Evolutionary conservation across 2,329 filamentous ascomycete genomes (phyloP).

Genomic region (Neofusicoccum kwambonambiense): DNA sequence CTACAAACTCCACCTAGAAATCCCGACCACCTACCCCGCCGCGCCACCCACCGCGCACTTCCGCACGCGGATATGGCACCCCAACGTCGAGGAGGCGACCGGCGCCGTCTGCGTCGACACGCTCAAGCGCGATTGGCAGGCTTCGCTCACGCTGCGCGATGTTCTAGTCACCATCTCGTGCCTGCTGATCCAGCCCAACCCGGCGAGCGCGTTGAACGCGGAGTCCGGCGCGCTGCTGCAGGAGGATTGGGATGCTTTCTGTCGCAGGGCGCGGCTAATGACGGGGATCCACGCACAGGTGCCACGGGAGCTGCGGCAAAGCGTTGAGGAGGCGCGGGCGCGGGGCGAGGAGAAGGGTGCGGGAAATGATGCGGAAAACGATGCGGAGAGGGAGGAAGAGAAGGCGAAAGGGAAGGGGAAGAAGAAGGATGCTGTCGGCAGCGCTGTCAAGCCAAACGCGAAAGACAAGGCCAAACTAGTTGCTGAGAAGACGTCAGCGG

Average conservation of each 20-base stretch:
- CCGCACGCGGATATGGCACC: constrained; percentile 62
- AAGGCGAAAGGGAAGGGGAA: constrained; percentile 25
- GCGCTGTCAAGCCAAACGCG: constrained; percentile 21
- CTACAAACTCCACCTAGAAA: constrained; percentile 60
- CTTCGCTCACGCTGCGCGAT: constrained; percentile 57
- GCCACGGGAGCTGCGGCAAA: constrained; percentile 43
- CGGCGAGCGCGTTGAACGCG: constrained; percentile 62
- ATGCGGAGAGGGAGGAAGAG: constrained; percentile 21
- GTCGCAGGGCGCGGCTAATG: constrained; percentile 59
- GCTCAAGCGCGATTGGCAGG: constrained; percentile 62
- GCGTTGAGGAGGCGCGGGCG: constrained; percentile 54
- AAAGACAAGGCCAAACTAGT: constrained; percentile 22
- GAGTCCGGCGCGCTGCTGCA: constrained; percentile 59
- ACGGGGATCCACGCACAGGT: constrained; percentile 60
- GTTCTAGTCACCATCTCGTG: constrained; percentile 60
- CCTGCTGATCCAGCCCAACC: constrained; percentile 63
- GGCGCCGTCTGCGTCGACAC: constrained; percentile 65
- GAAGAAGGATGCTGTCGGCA: constrained; percentile 26
- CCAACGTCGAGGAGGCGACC: constrained; percentile 62
- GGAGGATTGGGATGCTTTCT: constrained; percentile 59
- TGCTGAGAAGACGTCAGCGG: constrained; percentile 18
- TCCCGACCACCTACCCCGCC: constrained; percentile 57
- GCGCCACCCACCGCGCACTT: constrained; percentile 59
- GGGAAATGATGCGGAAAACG: constrained; percentile 22
- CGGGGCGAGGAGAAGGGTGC: constrained; percentile 45